A percentile compares a stretch with the other conserved stretches of the same genome.
Evolutionary conservation across 2,329 filamentous ascomycete species (phyloP).

Genomic region (Alternaria sp.): DNA sequence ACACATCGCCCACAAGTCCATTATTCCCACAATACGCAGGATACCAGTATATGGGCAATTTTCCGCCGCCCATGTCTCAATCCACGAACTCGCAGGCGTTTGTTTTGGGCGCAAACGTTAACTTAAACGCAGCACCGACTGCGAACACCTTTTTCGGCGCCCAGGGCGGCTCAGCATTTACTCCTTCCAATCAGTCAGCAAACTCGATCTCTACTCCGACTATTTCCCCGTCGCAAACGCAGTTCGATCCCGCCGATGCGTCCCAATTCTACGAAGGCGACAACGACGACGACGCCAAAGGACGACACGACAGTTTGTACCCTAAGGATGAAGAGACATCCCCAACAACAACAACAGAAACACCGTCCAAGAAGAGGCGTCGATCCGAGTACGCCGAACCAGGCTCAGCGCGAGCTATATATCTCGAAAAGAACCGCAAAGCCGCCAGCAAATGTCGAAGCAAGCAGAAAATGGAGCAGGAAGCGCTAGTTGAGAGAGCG

Average conservation of each 20-base stretch:
- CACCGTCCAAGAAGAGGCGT: neutral
- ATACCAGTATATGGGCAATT: neutral
- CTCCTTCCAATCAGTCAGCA: neutral
- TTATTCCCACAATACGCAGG: neutral
- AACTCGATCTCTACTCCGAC: neutral
- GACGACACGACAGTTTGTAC: neutral
- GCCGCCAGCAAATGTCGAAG: slow-evolving; percentile 75
- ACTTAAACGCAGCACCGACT: neutral
- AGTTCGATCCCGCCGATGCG: neutral
- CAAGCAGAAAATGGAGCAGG: slow-evolving; percentile 65
- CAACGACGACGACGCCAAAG: neutral
- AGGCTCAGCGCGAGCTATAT: slow-evolving; percentile 37
- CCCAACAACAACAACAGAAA: neutral
- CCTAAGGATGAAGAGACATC: neutral
- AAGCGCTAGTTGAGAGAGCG: slow-evolving; percentile 55
- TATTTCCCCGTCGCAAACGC: slow-evolving; percentile 1
- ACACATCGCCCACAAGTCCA: neutral
- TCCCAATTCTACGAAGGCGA: neutral
- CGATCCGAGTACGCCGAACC: slow-evolving; percentile 27
- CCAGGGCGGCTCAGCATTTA: neutral
- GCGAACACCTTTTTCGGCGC: neutral
- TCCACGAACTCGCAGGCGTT: neutral
- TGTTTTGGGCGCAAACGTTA: neutral
- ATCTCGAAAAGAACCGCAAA: slow-evolving; percentile 70
- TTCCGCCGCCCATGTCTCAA: neutral